Evolutionary conservation across 2,329 filamentous ascomycete species (phyloP).

Genomic region (Ophiosphaerella narmari): DNA sequence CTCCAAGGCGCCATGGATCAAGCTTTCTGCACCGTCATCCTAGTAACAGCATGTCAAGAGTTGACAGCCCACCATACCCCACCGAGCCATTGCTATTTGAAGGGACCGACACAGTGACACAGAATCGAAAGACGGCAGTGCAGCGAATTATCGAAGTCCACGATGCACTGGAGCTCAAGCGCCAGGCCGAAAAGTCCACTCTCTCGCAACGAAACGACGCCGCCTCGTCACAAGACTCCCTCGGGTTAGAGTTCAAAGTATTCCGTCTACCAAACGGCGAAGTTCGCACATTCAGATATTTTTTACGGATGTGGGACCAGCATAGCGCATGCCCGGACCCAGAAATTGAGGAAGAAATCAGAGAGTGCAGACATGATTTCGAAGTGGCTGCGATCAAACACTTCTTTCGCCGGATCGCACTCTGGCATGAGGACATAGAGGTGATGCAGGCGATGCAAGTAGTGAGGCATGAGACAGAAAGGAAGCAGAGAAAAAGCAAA

Average conservation of each 20-base stretch:
- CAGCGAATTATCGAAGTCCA: conserved; percentile 20
- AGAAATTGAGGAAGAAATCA: conserved; percentile 19
- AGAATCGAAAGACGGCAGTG: conserved; percentile 18
- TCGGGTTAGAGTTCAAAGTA: conserved; percentile 16
- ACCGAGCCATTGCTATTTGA: conserved; percentile 9
- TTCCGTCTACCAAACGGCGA: conserved; percentile 21
- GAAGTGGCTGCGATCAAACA: conserved; percentile 26
- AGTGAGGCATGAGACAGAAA: conserved; percentile 13
- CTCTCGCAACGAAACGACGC: conserved; percentile 6
- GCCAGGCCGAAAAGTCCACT: conserved; percentile 4
- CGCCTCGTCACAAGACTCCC: conserved; percentile 15
- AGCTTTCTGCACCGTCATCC: conserved; percentile 10
- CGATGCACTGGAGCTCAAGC: conserved; percentile 17
- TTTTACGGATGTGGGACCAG: conserved; percentile 25
- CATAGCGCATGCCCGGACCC: conserved; percentile 12
- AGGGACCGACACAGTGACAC: conserved; percentile 21
- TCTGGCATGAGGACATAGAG: conserved; percentile 26
- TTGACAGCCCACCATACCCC: conserved; percentile 1
- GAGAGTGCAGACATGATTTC: conserved; percentile 11
- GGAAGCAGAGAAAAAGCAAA: conserved; percentile 6
- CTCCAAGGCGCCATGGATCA: conserved; percentile 9
- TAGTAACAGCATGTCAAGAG: conserved; percentile 9
- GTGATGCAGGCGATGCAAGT: conserved; percentile 14
- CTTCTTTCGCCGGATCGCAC: conserved; percentile 24
- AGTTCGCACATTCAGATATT: conserved; percentile 26